Conservation (phyloP, 495 filamentous ascomycete genomes). For the Cercophora samala region DNA sequence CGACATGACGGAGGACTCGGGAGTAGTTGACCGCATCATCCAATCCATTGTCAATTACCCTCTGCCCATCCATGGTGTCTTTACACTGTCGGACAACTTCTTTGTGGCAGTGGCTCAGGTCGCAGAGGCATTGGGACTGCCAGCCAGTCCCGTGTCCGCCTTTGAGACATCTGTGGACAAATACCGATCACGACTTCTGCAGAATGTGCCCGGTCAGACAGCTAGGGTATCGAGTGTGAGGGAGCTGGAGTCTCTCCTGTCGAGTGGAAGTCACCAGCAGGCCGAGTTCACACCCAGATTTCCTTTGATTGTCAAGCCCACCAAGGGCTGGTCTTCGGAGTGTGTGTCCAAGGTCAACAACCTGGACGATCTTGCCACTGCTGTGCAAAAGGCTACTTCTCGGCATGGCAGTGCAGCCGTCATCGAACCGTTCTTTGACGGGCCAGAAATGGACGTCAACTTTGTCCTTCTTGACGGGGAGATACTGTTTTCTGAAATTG, state of each 20-base stretch:
- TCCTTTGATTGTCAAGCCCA: conserved; percentile 34
- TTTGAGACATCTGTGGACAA: conserved; percentile 45
- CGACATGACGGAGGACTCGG: conserved; percentile 34
- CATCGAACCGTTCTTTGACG: conserved; percentile 35
- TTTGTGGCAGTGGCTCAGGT: conserved; percentile 37
- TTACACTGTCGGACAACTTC: conserved; percentile 41
- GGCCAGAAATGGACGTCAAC: conserved; percentile 56
- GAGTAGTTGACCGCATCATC: conserved; percentile 34
- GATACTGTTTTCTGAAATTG: conserved; percentile 49
- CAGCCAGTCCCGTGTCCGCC: conserved; percentile 33
- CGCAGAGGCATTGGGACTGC: conserved; percentile 34
- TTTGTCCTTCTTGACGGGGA: conserved; percentile 49
- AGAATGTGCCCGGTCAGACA: conserved; percentile 30
- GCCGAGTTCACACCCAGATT: conserved; percentile 19
- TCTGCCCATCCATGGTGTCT: conserved; percentile 37
- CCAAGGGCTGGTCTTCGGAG: conserved; percentile 34
- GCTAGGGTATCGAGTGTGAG: conserved; percentile 21
- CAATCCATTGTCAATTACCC: conserved; percentile 33
- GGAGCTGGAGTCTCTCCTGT: conserved; percentile 24
- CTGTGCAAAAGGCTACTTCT: conserved; percentile 28
- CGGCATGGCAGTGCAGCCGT: conserved; percentile 31
- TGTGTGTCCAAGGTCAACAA: conserved; percentile 31
- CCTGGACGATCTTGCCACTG: conserved; percentile 22
- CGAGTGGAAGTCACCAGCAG: neutral
- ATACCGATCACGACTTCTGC: conserved; percentile 38